phyloP scores from a whole-genome alignment of 331 rosid genomes.

The Quercus lobata region DNA sequence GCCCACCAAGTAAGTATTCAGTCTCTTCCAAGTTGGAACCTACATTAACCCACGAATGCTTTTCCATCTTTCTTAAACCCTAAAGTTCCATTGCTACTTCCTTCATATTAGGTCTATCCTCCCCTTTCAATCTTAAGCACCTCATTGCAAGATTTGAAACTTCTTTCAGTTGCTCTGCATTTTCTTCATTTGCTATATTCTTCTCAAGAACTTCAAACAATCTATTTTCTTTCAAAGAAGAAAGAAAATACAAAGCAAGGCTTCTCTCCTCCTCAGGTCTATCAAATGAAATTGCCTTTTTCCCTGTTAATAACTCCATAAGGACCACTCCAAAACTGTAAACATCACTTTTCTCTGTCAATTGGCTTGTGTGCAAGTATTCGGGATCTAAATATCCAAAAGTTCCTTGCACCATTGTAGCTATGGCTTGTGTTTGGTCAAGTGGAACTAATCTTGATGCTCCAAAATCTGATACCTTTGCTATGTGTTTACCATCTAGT shows the following conservation, averaged over 20 bases:
- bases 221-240: neutral
- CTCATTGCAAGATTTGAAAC: neutral
- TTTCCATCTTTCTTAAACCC: too few species aligned
- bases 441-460: slow-evolving; percentile 15
- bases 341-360: neutral
- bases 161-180: neutral
- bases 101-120: too few species aligned
- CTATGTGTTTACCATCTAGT: neutral
- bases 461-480: slow-evolving; percentile 26
- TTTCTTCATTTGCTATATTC: neutral
- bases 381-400: neutral
- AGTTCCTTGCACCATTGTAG: neutral
- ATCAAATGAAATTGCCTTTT: neutral
- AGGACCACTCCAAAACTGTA: neutral
- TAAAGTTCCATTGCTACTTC: too few species aligned
- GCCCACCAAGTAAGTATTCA: neutral
- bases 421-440: slow-evolving; percentile 2
- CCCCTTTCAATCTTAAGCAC: neutral
- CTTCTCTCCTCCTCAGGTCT: too few species aligned
- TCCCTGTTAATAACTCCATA: neutral
- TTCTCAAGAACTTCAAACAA: neutral
- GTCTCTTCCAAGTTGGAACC: too few species aligned
- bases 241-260: too few species aligned
- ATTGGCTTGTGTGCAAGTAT: neutral
- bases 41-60: too few species aligned